phyloP scores from a whole-genome alignment of 139 green algal genomes.

The Penium margaritaceum region DNA sequence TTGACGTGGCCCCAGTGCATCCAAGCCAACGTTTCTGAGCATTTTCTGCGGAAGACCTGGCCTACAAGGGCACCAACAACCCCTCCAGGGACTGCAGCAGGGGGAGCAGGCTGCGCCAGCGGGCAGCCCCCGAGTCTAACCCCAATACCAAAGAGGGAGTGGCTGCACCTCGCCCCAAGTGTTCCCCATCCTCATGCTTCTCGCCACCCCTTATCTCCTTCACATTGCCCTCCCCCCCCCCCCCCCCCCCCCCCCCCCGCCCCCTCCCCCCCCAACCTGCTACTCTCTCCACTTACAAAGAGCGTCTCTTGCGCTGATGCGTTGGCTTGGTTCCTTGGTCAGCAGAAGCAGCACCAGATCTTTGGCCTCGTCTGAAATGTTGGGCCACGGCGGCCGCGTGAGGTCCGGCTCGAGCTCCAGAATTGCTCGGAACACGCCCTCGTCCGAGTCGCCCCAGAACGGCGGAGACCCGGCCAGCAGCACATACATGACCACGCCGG shows the following conservation, averaged over 20 bases:
- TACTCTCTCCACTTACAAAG: conserved; percentile 23
- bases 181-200: no score
- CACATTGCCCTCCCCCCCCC: no score
- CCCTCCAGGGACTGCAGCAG: no score
- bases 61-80: no score
- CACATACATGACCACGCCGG: conserved; percentile 92
- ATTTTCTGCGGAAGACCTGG: no score
- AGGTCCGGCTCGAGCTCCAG: neutral
- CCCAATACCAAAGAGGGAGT: no score
- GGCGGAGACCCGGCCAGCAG: conserved; percentile 82
- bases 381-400: neutral
- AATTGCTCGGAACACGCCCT: conserved; percentile 13
- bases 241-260: neutral
- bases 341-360: conserved; percentile 19
- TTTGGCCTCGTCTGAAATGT: conserved; percentile 8
- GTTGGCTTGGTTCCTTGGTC: conserved; percentile 1
- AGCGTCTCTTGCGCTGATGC: conserved; percentile 3
- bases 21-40: no score
- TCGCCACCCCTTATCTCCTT: no score
- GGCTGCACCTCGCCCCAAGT: no score
- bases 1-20: no score
- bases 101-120: no score
- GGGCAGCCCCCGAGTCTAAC: no score
- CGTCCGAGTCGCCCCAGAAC: conserved; percentile 61
- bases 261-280: neutral